Evolutionary conservation across 2,329 filamentous ascomycete genomes (phyloP), one percentile per base, ranked within the genome.

Genomic region (Sclerotinia trifoliorum): DNA sequence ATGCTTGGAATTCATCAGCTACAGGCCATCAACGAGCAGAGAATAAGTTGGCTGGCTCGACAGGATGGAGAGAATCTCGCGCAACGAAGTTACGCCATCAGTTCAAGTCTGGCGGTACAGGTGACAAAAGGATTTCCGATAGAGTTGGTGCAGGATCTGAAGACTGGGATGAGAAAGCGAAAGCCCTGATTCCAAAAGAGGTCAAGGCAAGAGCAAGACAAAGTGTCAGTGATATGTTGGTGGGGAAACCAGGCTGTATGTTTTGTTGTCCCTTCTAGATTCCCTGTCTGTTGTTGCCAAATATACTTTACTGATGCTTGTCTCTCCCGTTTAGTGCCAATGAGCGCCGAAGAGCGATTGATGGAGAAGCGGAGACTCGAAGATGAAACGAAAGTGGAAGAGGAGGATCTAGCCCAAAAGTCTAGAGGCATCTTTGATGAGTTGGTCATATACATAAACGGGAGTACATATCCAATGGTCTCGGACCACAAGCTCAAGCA

Each of bases 401-500:
- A 57, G 70, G 77, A 60, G 71, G 60, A 63, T 39, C 46, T 63
- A 48, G 69, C 49, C 71, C 78, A 64, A 68, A 73, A 67, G 44
- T 66, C 69, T 26, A 75, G 68, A 62, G 73, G 72, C 58, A 85
- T 96, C 65, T 94, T 97, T 77, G 80, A 85, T 56, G 86, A 88
- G 21, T 83, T 93, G 29, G 88, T 86, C 64, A 85, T 97, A 74
- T 95, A 94, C 80, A 85, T 97, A 79, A 97, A 97, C 79, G 93
- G 93, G 70, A 94, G 91, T 73, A 96, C 93, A 2, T 85, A 88
- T 69, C 93, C 94, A 1, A 79, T 87, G 32, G 85, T 97, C 70
- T 96, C 92, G 19, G 94, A 97, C 78, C 91, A 96, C 80, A 90
- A 87, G 77, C 85, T 97, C 68, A 96, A 95, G 81, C 88, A 89